phyloP scores from a whole-genome alignment of 2,329 filamentous ascomycete species.

The Raffaelea deltoideospora region DNA sequence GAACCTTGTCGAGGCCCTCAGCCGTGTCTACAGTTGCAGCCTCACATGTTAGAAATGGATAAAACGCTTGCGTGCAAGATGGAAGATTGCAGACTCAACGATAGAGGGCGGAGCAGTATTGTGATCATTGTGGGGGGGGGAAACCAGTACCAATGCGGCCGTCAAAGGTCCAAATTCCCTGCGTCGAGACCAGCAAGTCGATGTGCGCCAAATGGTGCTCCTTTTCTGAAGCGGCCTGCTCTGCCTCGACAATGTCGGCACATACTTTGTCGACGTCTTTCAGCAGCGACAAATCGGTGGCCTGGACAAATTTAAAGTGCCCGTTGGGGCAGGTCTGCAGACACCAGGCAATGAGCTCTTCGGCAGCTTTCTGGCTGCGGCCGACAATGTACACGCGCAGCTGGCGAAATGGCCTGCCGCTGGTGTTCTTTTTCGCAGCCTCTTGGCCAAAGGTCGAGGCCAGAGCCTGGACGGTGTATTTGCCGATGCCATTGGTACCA shows the following conservation, averaged over 20 bases:
- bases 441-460: slow-evolving; percentile 4
- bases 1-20: not conserved
- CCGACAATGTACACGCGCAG: slow-evolving; percentile 19
- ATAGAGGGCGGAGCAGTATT: no score
- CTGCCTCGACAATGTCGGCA: slow-evolving; percentile 13
- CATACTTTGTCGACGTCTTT: slow-evolving; percentile 19
- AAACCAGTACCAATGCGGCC: no score
- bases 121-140: no score
- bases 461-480: slow-evolving; percentile 5
- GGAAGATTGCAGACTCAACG: no score
- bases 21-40: no score
- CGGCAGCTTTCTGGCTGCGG: slow-evolving; percentile 6
- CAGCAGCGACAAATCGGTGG: slow-evolving; percentile 16
- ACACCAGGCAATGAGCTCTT: slow-evolving; percentile 14
- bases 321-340: slow-evolving; percentile 14
- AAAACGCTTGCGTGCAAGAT: no score
- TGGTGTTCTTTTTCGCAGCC: not conserved
- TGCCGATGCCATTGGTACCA: slow-evolving; percentile 11
- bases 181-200: slow-evolving; percentile 18
- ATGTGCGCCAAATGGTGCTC: slow-evolving; percentile 11
- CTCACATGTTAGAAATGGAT: no score
- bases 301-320: slow-evolving; percentile 18
- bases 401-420: not conserved
- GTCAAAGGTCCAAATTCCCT: slow-evolving; percentile 11
- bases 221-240: slow-evolving; percentile 8